Evolutionary conservation across 495 filamentous ascomycete species (phyloP), one percentile per base, ranked within the genome.

Genomic region (Sordaria brevicollis): DNA sequence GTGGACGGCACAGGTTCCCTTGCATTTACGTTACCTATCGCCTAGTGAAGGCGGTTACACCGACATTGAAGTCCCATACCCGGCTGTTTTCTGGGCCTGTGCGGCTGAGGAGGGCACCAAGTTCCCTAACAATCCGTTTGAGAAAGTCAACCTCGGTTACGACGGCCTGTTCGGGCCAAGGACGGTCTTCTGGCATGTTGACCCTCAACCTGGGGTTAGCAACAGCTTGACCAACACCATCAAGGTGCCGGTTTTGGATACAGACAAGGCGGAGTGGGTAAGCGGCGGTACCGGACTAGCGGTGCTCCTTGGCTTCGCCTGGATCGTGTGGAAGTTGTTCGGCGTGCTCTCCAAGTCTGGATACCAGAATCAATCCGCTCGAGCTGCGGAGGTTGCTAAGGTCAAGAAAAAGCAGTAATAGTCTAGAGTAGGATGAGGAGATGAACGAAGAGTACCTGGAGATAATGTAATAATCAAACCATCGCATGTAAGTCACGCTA

Each of bases 21-120:
- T 96, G 11, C 96, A 99, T 74, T 84, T 97, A 2, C 91, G 94
- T 34, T 98, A 98, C 73, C 83, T 95, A n/a, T 77, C 76, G 8
- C 88, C 90, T 2, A 79, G 82, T 0, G 79, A 81, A 54, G 81
- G 84, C 5, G 88, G 88, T 3, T 84, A 88, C 67, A 71, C 74
- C 0, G 70, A 71, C 13, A 74, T 88, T 4, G 71, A 86, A 21
- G 79, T 97, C 0, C 90, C 92, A 0, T 86, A 86, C 72, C 96
- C 93, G 4, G 86, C 89, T 3, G 86, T 97, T 2, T 98, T 99
- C 83, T 98, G 94, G 94, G 95, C 93, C 2, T 99, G 95, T 76
- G 83, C 85, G 3, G 86, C 88, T 29, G 88, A 92, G 41, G 90
- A 92, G 54, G 91, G 86, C 31, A 86, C 85, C 1, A 89, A 91